Percentiles rank a stretch among this genome's conserved stretches.
phyloP scores from a whole-genome alignment of 1,139 yeast species.

The Schwanniomyces etchellsii region DNA sequence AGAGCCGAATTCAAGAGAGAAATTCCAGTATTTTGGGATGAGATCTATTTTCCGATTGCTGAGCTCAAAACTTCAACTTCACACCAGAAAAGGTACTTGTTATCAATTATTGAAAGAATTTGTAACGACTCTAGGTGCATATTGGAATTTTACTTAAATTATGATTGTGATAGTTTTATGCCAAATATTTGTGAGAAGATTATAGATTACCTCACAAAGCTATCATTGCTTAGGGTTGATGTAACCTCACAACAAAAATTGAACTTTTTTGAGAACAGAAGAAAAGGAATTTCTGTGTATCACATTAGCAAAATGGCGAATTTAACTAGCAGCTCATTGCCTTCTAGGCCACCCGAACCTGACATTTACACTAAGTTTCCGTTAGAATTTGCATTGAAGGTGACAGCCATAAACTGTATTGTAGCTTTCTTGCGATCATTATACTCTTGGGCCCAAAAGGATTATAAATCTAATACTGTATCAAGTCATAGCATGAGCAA shows the following conservation, averaged over 20 bases:
- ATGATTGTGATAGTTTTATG: slow-evolving; percentile 84
- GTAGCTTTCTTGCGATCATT: slow-evolving; percentile 81
- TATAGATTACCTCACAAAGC: slow-evolving; percentile 69
- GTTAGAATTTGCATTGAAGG: slow-evolving; percentile 76
- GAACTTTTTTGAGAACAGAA: slow-evolving; percentile 57
- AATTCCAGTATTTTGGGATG: slow-evolving; percentile 89
- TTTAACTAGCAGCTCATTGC: slow-evolving; percentile 63
- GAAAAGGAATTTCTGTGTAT: slow-evolving; percentile 65
- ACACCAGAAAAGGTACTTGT: slow-evolving; percentile 85
- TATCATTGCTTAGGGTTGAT: slow-evolving; percentile 68
- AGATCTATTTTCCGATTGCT: slow-evolving; percentile 88
- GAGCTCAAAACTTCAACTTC: slow-evolving; percentile 88
- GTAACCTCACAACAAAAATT: slow-evolving; percentile 64
- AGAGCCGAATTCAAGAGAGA: slow-evolving; percentile 87
- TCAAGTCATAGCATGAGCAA: slow-evolving; percentile 2
- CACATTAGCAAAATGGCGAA: slow-evolving; percentile 70
- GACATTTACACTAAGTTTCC: slow-evolving; percentile 56
- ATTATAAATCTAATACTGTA: slow-evolving; percentile 21
- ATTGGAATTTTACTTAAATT: slow-evolving; percentile 88
- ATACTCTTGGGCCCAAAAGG: slow-evolving; percentile 85
- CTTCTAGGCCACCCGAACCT: slow-evolving; percentile 58
- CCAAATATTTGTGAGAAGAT: slow-evolving; percentile 83
- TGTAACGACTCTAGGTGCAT: slow-evolving; percentile 87
- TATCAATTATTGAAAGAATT: slow-evolving; percentile 71
- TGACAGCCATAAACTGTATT: slow-evolving; percentile 73